Base-by-base conservation (phyloP, 148 eudicot species). In the Suaeda aralocaspica region DNA sequence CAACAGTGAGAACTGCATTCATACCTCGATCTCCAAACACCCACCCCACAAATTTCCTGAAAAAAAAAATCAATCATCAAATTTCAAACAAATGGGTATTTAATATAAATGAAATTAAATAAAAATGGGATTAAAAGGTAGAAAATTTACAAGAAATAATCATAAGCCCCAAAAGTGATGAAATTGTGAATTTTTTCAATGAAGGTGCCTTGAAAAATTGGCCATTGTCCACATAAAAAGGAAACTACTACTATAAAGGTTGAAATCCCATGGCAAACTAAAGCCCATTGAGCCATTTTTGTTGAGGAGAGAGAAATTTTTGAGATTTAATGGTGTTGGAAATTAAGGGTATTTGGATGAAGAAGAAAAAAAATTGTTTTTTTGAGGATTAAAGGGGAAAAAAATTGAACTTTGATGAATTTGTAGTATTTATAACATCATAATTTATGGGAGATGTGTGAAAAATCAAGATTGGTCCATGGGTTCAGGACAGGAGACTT, bases 201-300 rank as follows among this genome's bases (percentile, higher is more conserved):
- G 69, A 93, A 90, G 74, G 96, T 93, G 71, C 95, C 95, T 30
- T 86, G 76, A 29, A 93, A 93, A n/a, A 93, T 87, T 0, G 98
- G 98, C 98, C 96, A 93, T 33, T 89, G 92, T 6, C 98, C 98
- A 72, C 96, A 93, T 46, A 93, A 84, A 61, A 93, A 93, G 3
- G 98, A 88, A 5, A 87, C 75, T 24, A 90, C 74, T 6, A 93
- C 92, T 71, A 90, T n/a, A 19, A 85, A 63, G 24, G 95, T 89
- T 56, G 74, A 81, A 66, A 85, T 36, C 49, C 95, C 96, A 62
- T 90, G 96, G 79, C 90, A 87, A 22, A 90, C 85, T 62, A 93
- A 79, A 56, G 79, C 61, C 98, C 96, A 93, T 65, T 92, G 87
- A 0, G 77, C 88, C 92, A 89, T 89, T 36, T 10, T 65, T 74